Base-by-base conservation (phyloP, 1,139 yeast genomes). In the Geotrichum histeridarum region DNA sequence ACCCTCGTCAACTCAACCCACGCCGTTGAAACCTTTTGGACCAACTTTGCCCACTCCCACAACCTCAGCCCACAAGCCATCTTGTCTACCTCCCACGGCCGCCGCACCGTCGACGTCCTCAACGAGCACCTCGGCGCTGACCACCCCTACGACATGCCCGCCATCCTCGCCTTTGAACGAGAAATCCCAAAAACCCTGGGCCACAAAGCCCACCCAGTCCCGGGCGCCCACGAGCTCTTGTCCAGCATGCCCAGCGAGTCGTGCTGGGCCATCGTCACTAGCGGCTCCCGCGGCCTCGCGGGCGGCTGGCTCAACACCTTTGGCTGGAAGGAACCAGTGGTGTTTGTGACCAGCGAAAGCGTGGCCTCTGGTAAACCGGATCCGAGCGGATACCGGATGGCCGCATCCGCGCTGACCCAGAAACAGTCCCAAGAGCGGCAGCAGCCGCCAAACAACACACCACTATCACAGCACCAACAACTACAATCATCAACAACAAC, bases 21-120 rank as follows among this genome's bases (percentile, higher is more conserved):
- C 57, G 89, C 94, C 57, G 85, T 87, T 61, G 88, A 87, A 67
- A 85, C 81, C 66, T 83, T 86, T 74, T 86, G 94, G 94, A 78
- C 79, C 68, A 82, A 82, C 60, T 81, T 84, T 66, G 88, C 86
- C 60, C 78, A 81, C 63, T 78, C 85, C 71, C 84, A 88, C 55
- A 83, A 80, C 64, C 84, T 85, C 58, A 81, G 83, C 71, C 81
- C 88, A 22, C 83, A 81, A 56, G 82, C 81, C 64, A 81, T 87
- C 57, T 82, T 85, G 68, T 78, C 82, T 70, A 82, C 86, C 48
- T 81, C 88, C 33, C 95, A 87, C 69, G 95, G 95, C 46, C 82
- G 88, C 70, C 80, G 95, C 73, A 86, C 94, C 15, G 79, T 80
- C 62, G 95, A 87, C 68, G 86, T 86, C 42, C 79, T 86, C 67